A percentile compares a stretch with the other conserved stretches of the same genome.
Evolutionary conservation across 257 asterid genomes (phyloP).

Genomic region (Gynochthodes officinalis): DNA sequence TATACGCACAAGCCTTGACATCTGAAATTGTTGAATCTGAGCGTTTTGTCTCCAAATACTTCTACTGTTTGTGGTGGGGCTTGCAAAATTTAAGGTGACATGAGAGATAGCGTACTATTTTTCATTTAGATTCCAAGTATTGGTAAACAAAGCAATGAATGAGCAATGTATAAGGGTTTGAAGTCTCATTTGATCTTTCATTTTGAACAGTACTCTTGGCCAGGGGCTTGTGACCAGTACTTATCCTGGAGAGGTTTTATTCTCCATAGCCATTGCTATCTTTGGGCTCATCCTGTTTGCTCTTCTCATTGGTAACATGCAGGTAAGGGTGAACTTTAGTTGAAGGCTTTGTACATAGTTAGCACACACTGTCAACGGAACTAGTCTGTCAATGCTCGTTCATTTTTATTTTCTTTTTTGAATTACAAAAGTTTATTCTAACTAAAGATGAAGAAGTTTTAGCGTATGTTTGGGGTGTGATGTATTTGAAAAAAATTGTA

Average conservation of each 20-base stretch:
- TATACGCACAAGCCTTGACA: slow-evolving; percentile 63
- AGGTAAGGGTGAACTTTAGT: slow-evolving; percentile 40
- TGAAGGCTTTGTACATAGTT: neutral
- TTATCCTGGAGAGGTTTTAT: slow-evolving; percentile 79
- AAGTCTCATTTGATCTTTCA: slow-evolving; percentile 13
- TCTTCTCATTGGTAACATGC: slow-evolving; percentile 98
- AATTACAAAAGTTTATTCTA: neutral
- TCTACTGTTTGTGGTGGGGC: slow-evolving; percentile 95
- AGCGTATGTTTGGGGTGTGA: no score
- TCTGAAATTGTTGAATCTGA: slow-evolving; percentile 71
- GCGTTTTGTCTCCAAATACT: slow-evolving; percentile 57
- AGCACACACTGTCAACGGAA: no score
- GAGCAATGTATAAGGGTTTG: slow-evolving; percentile 5
- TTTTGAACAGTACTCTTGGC: slow-evolving; percentile 68
- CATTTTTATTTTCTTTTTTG: neutral
- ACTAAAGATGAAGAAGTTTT: slow-evolving; percentile 1
- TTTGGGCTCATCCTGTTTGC: slow-evolving; percentile 87
- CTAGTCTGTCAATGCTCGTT: neutral
- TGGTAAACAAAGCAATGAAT: slow-evolving; percentile 7
- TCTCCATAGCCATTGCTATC: slow-evolving; percentile 75
- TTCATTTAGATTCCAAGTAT: neutral
- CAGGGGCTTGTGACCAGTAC: slow-evolving; percentile 95
- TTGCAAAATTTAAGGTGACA: slow-evolving; percentile 75
- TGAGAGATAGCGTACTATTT: neutral
- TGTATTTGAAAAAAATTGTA: no score